A percentile compares a stretch with the other conserved stretches of the same genome.
Conservation (phyloP, 2,329 filamentous ascomycete species). For the Cercospora zeina region DNA sequence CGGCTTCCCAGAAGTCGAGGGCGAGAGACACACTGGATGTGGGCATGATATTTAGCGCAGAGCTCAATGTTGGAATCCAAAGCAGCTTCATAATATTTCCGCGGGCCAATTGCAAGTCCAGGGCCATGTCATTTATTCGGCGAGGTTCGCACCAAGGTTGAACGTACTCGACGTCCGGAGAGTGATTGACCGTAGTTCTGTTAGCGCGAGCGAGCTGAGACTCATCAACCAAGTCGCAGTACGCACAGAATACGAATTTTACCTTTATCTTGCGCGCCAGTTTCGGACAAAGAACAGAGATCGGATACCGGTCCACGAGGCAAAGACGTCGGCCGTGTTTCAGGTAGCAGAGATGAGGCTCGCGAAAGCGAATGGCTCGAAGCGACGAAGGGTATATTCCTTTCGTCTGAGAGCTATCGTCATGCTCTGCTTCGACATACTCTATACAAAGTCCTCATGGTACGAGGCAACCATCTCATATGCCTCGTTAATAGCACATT, state of each 20-base stretch:
- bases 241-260: background rate
- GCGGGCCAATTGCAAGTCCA: constrained; percentile 13
- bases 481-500: background rate
- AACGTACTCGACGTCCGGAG: background rate
- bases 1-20: constrained; percentile 11
- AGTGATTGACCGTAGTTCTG: constrained; percentile 3
- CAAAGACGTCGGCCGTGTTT: constrained; percentile 42
- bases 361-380: background rate
- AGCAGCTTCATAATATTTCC: background rate
- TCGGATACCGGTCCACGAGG: constrained; percentile 46
- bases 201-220: constrained; percentile 3
- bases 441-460: background rate
- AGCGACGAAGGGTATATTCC: background rate
- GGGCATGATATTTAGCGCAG: constrained; percentile 7
- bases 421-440: background rate
- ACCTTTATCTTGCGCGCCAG: constrained; percentile 9
- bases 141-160: background rate
- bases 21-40: constrained; percentile 15
- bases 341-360: constrained; percentile 1
- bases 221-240: background rate
- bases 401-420: background rate
- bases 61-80: background rate
- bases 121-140: constrained; percentile 4
- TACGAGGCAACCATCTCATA: background rate
- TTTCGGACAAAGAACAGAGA: constrained; percentile 24